phyloP scores from a whole-genome alignment of 306 rosid species.

The Prinsepia uniflora region DNA sequence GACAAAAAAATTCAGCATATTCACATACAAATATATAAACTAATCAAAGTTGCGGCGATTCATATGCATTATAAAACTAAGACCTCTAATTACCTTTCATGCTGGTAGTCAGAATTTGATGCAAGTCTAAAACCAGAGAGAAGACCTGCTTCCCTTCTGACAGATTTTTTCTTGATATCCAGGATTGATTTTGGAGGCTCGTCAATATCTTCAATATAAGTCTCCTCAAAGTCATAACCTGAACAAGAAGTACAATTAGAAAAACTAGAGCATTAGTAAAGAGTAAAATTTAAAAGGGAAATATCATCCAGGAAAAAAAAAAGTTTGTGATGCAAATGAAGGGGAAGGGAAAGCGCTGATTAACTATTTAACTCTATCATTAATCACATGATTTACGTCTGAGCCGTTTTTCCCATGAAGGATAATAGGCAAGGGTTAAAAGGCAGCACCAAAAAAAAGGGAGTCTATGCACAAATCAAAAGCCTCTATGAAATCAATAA shows the following conservation, averaged over 20 bases:
- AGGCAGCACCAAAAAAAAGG: not conserved
- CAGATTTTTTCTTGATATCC: conserved; percentile 48
- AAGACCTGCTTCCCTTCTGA: conserved; percentile 44
- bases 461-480: conserved; percentile 17
- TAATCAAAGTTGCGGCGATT: not conserved
- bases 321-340: not conserved
- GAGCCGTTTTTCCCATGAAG: not conserved
- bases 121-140: conserved; percentile 78
- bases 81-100: conserved; percentile 57
- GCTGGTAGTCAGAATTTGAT: conserved; percentile 69
- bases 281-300: not conserved
- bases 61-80: not conserved
- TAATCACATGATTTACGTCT: not conserved
- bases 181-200: conserved; percentile 57
- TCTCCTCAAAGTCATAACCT: conserved; percentile 76
- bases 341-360: not conserved
- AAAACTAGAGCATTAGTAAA: conserved; percentile 14
- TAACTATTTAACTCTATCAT: not conserved
- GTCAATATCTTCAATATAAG: conserved; percentile 68
- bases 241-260: conserved; percentile 22
- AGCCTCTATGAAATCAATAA: conserved; percentile 10
- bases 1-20: not conserved
- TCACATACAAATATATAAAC: not conserved
- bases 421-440: not conserved
- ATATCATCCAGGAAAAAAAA: not conserved